phyloP scores from a whole-genome alignment of 2,329 filamentous ascomycete genomes.

The Ceratocystis eucalypticola region DNA sequence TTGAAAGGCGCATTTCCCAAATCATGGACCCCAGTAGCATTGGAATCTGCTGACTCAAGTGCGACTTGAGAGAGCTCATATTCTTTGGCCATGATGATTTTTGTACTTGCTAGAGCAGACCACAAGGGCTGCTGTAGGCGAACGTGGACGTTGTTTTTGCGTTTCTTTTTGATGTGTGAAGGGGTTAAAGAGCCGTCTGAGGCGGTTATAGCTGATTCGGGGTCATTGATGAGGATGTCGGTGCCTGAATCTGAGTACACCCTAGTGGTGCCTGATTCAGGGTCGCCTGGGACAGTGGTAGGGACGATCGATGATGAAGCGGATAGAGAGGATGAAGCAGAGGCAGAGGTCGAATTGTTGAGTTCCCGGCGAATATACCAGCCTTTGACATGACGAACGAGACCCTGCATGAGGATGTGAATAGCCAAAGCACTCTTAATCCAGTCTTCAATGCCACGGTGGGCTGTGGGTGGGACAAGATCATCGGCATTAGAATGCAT shows the following conservation, averaged over 20 bases:
- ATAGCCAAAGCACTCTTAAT: conserved; percentile 56
- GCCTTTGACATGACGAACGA: conserved; percentile 56
- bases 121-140: conserved; percentile 83
- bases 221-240: conserved; percentile 20
- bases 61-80: conserved; percentile 69
- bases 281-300: conserved; percentile 25
- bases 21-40: conserved; percentile 64
- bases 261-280: conserved; percentile 12
- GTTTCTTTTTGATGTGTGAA: conserved; percentile 54
- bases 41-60: conserved; percentile 58
- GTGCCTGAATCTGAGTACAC: conserved; percentile 11
- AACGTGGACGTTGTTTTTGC: conserved; percentile 83
- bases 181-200: conserved; percentile 23
- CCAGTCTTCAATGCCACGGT: conserved; percentile 31
- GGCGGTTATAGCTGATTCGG: conserved; percentile 28
- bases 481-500: conserved; percentile 12
- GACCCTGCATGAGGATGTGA: conserved; percentile 60
- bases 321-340: neutral
- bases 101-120: conserved; percentile 88
- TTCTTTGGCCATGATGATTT: conserved; percentile 90
- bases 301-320: neutral
- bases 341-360: conserved; percentile 33
- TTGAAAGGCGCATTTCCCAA: conserved; percentile 63
- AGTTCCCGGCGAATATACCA: conserved; percentile 49
- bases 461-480: neutral